phyloP scores from a whole-genome alignment of 768 basidiomycete genomes.

The Hygrophorus pudorinus region DNA sequence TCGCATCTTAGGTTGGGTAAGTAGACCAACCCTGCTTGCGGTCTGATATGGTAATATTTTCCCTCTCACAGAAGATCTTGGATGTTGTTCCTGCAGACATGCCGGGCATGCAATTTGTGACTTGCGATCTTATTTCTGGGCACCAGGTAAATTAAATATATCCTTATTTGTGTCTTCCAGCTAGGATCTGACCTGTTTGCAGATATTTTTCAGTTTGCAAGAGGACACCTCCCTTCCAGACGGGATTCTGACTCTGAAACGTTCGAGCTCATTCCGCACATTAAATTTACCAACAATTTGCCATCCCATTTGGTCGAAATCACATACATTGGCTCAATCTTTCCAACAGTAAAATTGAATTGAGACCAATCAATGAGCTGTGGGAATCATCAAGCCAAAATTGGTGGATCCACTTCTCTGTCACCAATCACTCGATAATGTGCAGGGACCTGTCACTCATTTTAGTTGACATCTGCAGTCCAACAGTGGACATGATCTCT shows the following conservation, averaged over 20 bases:
- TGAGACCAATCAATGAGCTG: constrained; percentile 18
- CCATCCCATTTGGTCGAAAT: constrained; percentile 20
- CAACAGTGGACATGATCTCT: constrained; percentile 16
- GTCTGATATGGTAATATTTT: background rate
- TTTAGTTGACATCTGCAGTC: constrained; percentile 19
- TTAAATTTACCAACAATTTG: constrained; percentile 17
- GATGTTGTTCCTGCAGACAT: constrained; percentile 25
- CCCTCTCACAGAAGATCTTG: constrained; percentile 18
- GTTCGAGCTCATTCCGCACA: constrained; percentile 26
- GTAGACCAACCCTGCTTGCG: constrained; percentile 2
- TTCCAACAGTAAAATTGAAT: constrained; percentile 15
- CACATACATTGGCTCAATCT: constrained; percentile 26
- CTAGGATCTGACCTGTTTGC: background rate
- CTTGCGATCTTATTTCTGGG: constrained; percentile 11
- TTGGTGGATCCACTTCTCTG: constrained; percentile 20
- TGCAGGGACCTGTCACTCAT: background rate
- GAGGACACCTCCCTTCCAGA: constrained; percentile 13
- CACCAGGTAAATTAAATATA: constrained; percentile 13
- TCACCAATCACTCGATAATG: constrained; percentile 10
- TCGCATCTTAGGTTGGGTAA: constrained; percentile 27
- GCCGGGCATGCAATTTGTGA: constrained; percentile 24
- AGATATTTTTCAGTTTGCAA: constrained; percentile 23
- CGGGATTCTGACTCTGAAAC: constrained; percentile 6
- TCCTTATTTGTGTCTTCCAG: background rate
- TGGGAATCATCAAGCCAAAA: constrained; percentile 20